Conservation (phyloP, 352 stramenopile genomes). For the Globisporangium cylindrosporum region DNA sequence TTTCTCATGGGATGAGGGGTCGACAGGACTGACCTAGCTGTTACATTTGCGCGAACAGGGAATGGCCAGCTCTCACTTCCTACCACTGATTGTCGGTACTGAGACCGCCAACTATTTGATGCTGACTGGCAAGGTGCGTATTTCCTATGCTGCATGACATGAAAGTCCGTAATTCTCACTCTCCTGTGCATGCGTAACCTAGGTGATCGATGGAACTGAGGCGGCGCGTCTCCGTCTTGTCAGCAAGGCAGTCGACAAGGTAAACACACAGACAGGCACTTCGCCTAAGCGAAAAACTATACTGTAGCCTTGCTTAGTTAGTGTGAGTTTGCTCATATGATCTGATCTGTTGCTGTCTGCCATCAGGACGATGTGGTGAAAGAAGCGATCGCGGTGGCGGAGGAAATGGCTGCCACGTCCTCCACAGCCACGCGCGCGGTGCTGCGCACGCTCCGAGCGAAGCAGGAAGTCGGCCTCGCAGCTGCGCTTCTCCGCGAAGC, state of each 20-base stretch:
- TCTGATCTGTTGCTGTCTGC: no score
- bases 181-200: background rate
- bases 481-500: constrained; percentile 68
- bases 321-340: no score
- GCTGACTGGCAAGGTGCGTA: constrained; percentile 55
- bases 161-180: background rate
- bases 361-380: constrained; percentile 36
- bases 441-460: constrained; percentile 59
- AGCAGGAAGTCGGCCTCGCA: constrained; percentile 65
- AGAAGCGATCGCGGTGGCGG: constrained; percentile 51
- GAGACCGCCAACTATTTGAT: constrained; percentile 72
- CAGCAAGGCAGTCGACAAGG: constrained; percentile 38
- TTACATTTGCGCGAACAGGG: constrained; percentile 26
- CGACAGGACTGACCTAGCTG: background rate
- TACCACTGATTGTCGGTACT: constrained; percentile 59
- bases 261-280: background rate
- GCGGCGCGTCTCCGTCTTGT: constrained; percentile 51
- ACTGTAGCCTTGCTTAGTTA: no score
- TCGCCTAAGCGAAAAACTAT: no score
- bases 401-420: constrained; percentile 53
- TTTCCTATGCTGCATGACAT: background rate
- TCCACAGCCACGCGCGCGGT: constrained; percentile 69
- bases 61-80: constrained; percentile 84
- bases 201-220: constrained; percentile 65
- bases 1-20: background rate